These are phyloP conservation scores for Ogataea thermomethanolica DNA, from an alignment of 805 yeast genomes.

Conservation along the genomic window DNA sequence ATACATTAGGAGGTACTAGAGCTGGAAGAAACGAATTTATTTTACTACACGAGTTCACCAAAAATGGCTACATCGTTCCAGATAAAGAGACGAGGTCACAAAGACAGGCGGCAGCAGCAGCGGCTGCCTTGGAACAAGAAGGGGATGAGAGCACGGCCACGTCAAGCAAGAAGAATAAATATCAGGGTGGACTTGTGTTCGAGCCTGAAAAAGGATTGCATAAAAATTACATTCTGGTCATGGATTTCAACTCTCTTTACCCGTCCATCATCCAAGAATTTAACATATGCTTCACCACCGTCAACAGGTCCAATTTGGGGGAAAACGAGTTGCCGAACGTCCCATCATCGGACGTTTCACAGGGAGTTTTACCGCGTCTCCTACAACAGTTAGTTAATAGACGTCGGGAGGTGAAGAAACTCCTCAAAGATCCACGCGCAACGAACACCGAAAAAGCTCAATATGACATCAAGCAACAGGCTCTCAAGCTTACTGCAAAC, in stretches of 20 bases:
- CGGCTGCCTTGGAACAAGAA: slow-evolving; percentile 24
- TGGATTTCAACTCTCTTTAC: slow-evolving; percentile 97
- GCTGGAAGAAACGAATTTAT: slow-evolving; percentile 95
- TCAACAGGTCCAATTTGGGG: slow-evolving; percentile 52
- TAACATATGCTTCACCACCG: slow-evolving; percentile 96
- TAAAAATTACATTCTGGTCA: slow-evolving; percentile 81
- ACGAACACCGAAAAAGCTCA: slow-evolving; percentile 67
- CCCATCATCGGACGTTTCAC: slow-evolving; percentile 54
- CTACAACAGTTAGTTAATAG: slow-evolving; percentile 81
- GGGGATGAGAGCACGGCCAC: slow-evolving; percentile 46
- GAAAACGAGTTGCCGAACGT: slow-evolving; percentile 59
- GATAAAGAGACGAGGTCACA: slow-evolving; percentile 48
- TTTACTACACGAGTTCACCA: slow-evolving; percentile 84
- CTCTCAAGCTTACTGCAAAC: slow-evolving; percentile 93
- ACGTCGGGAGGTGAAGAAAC: slow-evolving; percentile 87
- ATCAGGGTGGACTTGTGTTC: slow-evolving; percentile 67
- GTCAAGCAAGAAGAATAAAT: slow-evolving; percentile 37
- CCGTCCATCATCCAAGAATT: slow-evolving; percentile 97
- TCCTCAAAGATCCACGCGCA: slow-evolving; percentile 71
- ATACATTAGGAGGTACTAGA: slow-evolving; percentile 90
- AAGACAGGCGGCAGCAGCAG: slow-evolving; percentile 25
- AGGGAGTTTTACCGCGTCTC: slow-evolving; percentile 85
- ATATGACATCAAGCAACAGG: slow-evolving; percentile 93
- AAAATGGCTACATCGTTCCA: slow-evolving; percentile 79
- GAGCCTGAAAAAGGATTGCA: slow-evolving; percentile 96